phyloP scores from a whole-genome alignment of 2,329 filamentous ascomycete species.

The Periconia macrospinosa region DNA sequence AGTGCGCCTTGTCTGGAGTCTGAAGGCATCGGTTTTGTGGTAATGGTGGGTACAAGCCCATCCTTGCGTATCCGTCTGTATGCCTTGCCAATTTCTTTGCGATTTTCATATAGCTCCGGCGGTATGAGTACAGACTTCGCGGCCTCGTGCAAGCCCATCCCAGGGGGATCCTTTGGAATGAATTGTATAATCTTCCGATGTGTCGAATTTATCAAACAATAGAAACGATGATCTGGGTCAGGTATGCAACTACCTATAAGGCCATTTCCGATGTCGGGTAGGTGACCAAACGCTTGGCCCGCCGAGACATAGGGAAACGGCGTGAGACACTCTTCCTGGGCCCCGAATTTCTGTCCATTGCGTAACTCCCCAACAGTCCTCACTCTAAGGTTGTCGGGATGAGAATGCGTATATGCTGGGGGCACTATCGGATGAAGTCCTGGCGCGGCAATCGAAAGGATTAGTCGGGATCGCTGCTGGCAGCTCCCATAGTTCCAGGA shows the following conservation, averaged over 20 bases:
- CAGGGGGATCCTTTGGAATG: slow-evolving; percentile 61
- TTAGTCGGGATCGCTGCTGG: slow-evolving; percentile 68
- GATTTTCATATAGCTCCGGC: slow-evolving; percentile 19
- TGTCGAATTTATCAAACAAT: slow-evolving; percentile 7
- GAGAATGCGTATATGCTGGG: slow-evolving; percentile 65
- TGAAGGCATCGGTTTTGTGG: slow-evolving; percentile 54
- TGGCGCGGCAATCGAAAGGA: slow-evolving; percentile 72
- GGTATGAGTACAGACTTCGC: slow-evolving; percentile 43
- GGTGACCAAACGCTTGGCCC: slow-evolving; percentile 57
- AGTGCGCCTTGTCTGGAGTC: slow-evolving; percentile 60
- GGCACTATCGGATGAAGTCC: slow-evolving; percentile 59
- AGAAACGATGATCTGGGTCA: slow-evolving; percentile 69
- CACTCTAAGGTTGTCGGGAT: slow-evolving; percentile 46
- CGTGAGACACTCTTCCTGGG: slow-evolving; percentile 54
- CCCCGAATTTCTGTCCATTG: slow-evolving; percentile 55
- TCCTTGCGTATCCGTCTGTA: slow-evolving; percentile 59
- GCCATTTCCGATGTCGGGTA: slow-evolving; percentile 65
- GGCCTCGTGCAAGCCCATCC: slow-evolving; percentile 28
- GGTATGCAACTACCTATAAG: slow-evolving; percentile 63
- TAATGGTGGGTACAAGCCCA: slow-evolving; percentile 64
- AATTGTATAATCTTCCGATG: slow-evolving; percentile 53
- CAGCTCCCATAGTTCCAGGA: slow-evolving; percentile 69
- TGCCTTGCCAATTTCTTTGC: slow-evolving; percentile 24
- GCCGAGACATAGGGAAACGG: slow-evolving; percentile 64
- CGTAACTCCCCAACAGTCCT: slow-evolving; percentile 54